phyloP scores from a whole-genome alignment of 257 asterid species.

The Paraleonurus japonicus region DNA sequence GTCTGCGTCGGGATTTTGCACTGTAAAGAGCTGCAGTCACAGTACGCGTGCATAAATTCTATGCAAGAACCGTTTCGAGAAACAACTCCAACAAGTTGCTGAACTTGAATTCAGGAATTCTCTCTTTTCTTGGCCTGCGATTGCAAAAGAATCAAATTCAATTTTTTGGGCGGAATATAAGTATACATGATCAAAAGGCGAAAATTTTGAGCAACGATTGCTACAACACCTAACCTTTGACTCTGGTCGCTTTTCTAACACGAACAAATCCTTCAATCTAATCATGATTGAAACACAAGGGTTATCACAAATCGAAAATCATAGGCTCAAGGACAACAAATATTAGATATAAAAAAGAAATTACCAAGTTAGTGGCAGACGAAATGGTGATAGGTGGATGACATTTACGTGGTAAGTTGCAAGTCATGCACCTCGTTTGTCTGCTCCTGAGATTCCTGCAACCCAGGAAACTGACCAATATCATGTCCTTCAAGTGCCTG shows the following conservation, averaged over 20 bases:
- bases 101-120: background rate
- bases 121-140: background rate
- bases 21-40: background rate
- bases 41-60: constrained; percentile 2
- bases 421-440: constrained; percentile 35
- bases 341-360: background rate
- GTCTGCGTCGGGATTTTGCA: background rate
- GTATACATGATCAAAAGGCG: background rate
- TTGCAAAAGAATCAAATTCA: background rate
- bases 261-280: background rate
- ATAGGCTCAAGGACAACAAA: background rate
- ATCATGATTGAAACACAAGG: background rate
- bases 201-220: background rate
- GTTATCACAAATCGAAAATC: background rate
- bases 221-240: background rate
- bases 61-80: background rate
- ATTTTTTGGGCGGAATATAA: constrained; percentile 1
- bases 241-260: background rate
- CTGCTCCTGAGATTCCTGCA: constrained; percentile 46
- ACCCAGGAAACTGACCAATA: constrained; percentile 91
- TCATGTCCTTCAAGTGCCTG: constrained; percentile 70
- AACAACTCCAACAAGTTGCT: background rate
- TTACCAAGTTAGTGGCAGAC: constrained; percentile 5
- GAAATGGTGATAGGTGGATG: background rate
- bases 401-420: constrained; percentile 41